Base-by-base conservation (phyloP, 345 rosid species). In the Euphorbia peplus region DNA sequence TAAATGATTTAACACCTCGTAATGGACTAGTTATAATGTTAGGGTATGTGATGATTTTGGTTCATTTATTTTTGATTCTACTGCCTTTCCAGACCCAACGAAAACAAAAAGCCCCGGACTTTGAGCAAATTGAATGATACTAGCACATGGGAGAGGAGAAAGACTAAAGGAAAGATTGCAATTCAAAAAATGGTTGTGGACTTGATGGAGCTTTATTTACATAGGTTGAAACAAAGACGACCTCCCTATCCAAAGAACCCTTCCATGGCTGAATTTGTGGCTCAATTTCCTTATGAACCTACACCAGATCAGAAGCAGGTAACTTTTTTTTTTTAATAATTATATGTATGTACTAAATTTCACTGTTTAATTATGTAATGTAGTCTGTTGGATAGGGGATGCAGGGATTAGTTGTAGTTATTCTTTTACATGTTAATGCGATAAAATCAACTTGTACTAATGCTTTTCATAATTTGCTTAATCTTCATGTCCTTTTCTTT, bases 131-230 rank as follows among this genome's bases (percentile, higher is more conserved):
- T 93, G 80, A 86, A 70, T 73, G 97, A 93, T 69, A 86, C 91
- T 48, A 85, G 83, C 59, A 82, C 76, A 35, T 93, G 97, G 98
- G 91, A 91, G 79, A 89, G 80, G 81, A 86, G 92, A 78, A 93
- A 93, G 90, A 88, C 87, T 13, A 93, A 93, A 78, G 97, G 98
- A 35, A 93, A 86, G 80, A 90, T 93, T 68, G 96, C 97, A 0
- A 89, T 93, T 66, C 98, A 93, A 82, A 93, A 89, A 79, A 93
- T 93, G 98, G 96, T 91, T 61, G 97, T 93, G 65, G 96, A 91
- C 84, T 82, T 93, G 76, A 91, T 91, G 98, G 98, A 93, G 83
- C 82, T 93, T 25, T 93, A 93, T 81, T 82, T 93, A 67, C 92
- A 90, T 66, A 85, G 98, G 78, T 84, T 93, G 70, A 83, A 84